phyloP scores from a whole-genome alignment of 129 eudicot genomes.

The Pulicaria dysenterica region DNA sequence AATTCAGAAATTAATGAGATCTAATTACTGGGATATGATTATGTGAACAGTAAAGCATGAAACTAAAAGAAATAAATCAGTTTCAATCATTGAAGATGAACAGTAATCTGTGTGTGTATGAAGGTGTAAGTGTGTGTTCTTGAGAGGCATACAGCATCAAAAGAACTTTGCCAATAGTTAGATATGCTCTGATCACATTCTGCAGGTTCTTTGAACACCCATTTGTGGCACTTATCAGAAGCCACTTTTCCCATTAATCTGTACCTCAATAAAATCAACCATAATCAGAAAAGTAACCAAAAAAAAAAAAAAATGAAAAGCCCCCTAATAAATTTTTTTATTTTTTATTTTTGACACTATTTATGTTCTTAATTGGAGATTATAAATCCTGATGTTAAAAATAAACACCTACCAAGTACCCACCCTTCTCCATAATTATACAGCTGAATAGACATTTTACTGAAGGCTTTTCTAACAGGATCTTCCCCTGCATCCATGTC shows the following conservation, averaged over 20 bases:
- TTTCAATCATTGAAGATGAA: constrained; percentile 17
- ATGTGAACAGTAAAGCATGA: constrained; percentile 12
- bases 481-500: constrained; percentile 86
- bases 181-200: constrained; percentile 51
- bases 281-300: constrained; percentile 23
- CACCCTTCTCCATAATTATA: constrained; percentile 99
- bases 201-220: constrained; percentile 58
- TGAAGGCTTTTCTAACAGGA: constrained; percentile 84
- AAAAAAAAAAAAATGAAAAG: not conserved
- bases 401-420: constrained; percentile 93
- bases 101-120: not conserved
- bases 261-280: constrained; percentile 39
- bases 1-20: constrained; percentile 27
- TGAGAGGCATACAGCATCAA: constrained; percentile 46
- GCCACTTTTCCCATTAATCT: constrained; percentile 99
- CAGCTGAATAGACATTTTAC: constrained; percentile 96
- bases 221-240: constrained; percentile 99
- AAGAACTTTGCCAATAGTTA: constrained; percentile 52
- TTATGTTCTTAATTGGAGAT: constrained; percentile 12
- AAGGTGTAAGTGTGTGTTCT: constrained; percentile 26
- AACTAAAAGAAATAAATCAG: not conserved
- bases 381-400: constrained; percentile 21
- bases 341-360: constrained; percentile 11
- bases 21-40: constrained; percentile 11
- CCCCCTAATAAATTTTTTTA: not conserved